Conservation (phyloP, 768 basidiomycete genomes). For the Amanita fuliginea region DNA sequence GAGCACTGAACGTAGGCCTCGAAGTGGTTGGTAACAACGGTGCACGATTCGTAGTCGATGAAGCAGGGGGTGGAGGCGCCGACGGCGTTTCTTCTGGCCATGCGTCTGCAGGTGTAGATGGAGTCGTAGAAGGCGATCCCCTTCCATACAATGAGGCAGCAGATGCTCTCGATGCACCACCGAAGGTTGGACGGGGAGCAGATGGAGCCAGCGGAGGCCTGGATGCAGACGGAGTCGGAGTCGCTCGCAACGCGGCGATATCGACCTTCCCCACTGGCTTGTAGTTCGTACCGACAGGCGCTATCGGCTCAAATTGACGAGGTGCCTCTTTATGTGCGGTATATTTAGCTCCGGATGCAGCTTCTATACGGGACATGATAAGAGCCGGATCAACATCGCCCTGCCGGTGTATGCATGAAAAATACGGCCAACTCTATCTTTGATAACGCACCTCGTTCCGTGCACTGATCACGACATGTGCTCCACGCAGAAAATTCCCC, state of each 20-base stretch:
- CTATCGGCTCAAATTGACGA: conserved; percentile 67
- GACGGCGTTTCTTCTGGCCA: conserved; percentile 46
- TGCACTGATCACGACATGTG: conserved; percentile 80
- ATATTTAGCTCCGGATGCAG: conserved; percentile 86
- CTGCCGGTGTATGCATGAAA: conserved; percentile 22
- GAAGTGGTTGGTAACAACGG: conserved; percentile 31
- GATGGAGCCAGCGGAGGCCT: conserved; percentile 29
- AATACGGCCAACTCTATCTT: not conserved
- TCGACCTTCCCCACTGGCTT: conserved; percentile 67
- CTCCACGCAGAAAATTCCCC: conserved; percentile 67
- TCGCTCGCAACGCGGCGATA: conserved; percentile 47
- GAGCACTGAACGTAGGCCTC: conserved; percentile 29
- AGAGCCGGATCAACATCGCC: conserved; percentile 68
- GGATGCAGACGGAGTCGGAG: conserved; percentile 22
- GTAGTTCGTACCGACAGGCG: conserved; percentile 71
- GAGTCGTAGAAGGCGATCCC: conserved; percentile 18
- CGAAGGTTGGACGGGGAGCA: conserved; percentile 37
- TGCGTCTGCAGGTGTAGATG: conserved; percentile 36
- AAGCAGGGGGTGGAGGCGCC: conserved; percentile 28
- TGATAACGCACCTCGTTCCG: conserved; percentile 59
- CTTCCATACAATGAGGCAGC: conserved; percentile 34
- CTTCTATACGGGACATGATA: conserved; percentile 82
- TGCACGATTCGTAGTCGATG: conserved; percentile 36
- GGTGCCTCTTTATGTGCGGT: conserved; percentile 71
- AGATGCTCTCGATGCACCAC: conserved; percentile 24